Evolutionary conservation across 2,329 filamentous ascomycete genomes (phyloP).

Genomic region (Bipolaris bicolor): DNA sequence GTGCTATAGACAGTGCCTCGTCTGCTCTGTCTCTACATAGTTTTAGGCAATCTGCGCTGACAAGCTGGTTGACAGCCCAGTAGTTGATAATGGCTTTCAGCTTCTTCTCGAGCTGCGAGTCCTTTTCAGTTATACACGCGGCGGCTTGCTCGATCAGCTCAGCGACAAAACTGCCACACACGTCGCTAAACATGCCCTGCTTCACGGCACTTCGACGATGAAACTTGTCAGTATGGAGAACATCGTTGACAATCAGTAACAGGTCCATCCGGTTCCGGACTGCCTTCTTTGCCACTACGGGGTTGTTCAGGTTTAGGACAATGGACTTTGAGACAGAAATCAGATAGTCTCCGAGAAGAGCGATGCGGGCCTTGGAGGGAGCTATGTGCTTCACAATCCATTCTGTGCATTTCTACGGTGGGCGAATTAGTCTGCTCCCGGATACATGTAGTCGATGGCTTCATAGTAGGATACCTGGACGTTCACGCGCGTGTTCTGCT

Average conservation of each 20-base stretch:
- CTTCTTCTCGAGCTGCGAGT: conserved; percentile 70
- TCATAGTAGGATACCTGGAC: conserved; percentile 43
- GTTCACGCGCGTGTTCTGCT: conserved; percentile 36
- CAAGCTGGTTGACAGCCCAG: conserved; percentile 73
- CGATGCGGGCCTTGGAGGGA: conserved; percentile 69
- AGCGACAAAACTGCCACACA: conserved; percentile 64
- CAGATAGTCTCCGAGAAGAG: conserved; percentile 77
- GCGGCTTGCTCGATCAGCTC: conserved; percentile 66
- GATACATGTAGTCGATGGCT: conserved; percentile 22
- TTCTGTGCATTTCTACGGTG: conserved; percentile 77
- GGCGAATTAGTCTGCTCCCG: conserved; percentile 43
- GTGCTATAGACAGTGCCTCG: conserved; percentile 47
- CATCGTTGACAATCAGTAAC: conserved; percentile 79
- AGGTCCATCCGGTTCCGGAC: conserved; percentile 75
- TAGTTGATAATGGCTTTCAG: conserved; percentile 64
- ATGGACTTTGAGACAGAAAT: conserved; percentile 70
- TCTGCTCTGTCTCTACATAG: conserved; percentile 66
- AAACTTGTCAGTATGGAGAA: conserved; percentile 61
- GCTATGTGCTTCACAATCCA: conserved; percentile 79
- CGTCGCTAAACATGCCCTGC: conserved; percentile 16
- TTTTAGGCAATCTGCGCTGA: conserved; percentile 59
- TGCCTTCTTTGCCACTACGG: conserved; percentile 52
- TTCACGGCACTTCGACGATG: conserved; percentile 22
- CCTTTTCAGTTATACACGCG: conserved; percentile 60
- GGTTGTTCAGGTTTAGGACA: conserved; percentile 25